phyloP scores from a whole-genome alignment of 2,329 filamentous ascomycete genomes.

The Shiraia sp. region DNA sequence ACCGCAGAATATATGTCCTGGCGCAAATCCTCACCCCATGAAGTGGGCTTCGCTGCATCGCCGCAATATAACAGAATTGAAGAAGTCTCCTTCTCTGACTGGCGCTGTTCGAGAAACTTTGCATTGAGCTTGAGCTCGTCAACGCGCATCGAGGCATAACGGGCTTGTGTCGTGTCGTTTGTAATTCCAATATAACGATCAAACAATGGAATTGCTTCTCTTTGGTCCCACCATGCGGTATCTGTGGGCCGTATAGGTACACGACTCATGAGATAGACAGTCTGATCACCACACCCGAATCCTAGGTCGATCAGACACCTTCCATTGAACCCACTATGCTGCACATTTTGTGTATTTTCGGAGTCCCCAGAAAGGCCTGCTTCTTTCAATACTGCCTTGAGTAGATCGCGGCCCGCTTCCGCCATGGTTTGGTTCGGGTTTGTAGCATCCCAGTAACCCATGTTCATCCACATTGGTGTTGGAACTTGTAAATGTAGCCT shows the following conservation, averaged over 20 bases:
- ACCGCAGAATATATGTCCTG: slow-evolving; percentile 7
- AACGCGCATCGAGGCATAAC: slow-evolving; percentile 31
- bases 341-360: background rate
- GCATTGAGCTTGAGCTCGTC: slow-evolving; percentile 5
- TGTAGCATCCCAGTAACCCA: slow-evolving; percentile 62
- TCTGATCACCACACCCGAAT: slow-evolving; percentile 64
- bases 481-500: slow-evolving; percentile 57
- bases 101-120: too few relatives aligned
- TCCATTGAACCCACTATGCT: slow-evolving; percentile 4
- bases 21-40: slow-evolving; percentile 45
- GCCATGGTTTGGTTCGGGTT: slow-evolving; percentile 21
- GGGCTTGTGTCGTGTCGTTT: slow-evolving; percentile 52
- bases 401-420: slow-evolving; percentile 56
- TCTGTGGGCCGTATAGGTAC: slow-evolving; percentile 15
- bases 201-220: slow-evolving; percentile 9
- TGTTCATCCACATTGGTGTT: slow-evolving; percentile 65
- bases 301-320: slow-evolving; percentile 59
- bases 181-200: slow-evolving; percentile 58
- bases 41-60: slow-evolving; percentile 54
- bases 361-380: slow-evolving; percentile 44
- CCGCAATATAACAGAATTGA: slow-evolving; percentile 51
- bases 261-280: slow-evolving; percentile 47
- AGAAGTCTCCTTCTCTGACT: background rate
- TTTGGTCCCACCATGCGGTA: slow-evolving; percentile 19
- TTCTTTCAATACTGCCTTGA: slow-evolving; percentile 52